phyloP scores from a whole-genome alignment of 2,329 filamentous ascomycete species.

The Fusarium cicatricum region DNA sequence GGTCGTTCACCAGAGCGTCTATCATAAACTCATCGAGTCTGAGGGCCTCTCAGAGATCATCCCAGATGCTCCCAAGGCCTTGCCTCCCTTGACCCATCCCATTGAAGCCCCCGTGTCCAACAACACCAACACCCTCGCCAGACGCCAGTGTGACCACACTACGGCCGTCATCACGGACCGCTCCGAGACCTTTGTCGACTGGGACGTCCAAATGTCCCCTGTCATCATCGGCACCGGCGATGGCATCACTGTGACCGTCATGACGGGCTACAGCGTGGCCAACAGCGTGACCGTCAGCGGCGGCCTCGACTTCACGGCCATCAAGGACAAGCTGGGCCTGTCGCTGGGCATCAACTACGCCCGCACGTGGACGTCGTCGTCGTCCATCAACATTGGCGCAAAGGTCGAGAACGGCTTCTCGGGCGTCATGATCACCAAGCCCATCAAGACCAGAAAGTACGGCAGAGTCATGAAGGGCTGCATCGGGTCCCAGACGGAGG shows the following conservation, averaged over 20 bases:
- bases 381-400: slow-evolving; percentile 9
- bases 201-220: slow-evolving; percentile 31
- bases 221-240: slow-evolving; percentile 17
- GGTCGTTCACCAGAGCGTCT: slow-evolving; percentile 19
- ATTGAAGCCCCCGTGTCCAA: not conserved
- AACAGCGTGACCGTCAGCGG: slow-evolving; percentile 15
- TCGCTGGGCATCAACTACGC: slow-evolving; percentile 17
- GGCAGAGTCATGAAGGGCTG: slow-evolving; percentile 15
- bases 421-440: slow-evolving; percentile 12
- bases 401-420: not conserved
- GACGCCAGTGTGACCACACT: slow-evolving; percentile 1
- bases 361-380: slow-evolving; percentile 15
- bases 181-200: slow-evolving; percentile 17
- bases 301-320: not conserved
- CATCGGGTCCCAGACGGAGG: slow-evolving; percentile 3
- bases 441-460: slow-evolving; percentile 10
- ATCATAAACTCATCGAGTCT: slow-evolving; percentile 13
- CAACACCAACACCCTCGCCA: not conserved
- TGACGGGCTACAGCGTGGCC: not conserved
- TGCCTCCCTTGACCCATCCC: not conserved
- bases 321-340: slow-evolving; percentile 7
- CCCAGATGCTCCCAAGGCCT: slow-evolving; percentile 10
- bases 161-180: slow-evolving; percentile 6
- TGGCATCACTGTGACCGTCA: slow-evolving; percentile 2
- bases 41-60: not conserved